Percentiles rank a stretch among this genome's conserved stretches.
Evolutionary conservation across 129 eudicot species (phyloP).

Genomic region (Artemisia annua): DNA sequence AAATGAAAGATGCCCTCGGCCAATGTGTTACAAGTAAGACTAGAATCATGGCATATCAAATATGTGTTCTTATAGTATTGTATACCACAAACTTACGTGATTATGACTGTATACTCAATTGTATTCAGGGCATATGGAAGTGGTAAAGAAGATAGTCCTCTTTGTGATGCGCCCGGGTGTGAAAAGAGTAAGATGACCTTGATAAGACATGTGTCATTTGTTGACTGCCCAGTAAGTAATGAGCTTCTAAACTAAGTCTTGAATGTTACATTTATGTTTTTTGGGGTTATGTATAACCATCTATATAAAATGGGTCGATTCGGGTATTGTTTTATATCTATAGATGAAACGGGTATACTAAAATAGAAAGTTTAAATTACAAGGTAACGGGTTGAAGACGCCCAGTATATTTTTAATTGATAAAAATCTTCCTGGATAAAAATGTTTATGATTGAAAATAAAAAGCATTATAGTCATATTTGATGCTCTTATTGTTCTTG

Average conservation of each 20-base stretch:
- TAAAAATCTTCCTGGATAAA: too few species aligned
- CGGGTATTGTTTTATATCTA: too few species aligned
- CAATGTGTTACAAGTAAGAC: conserved; percentile 75
- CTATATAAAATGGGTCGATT: too few species aligned
- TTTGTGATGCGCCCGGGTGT: conserved; percentile 94
- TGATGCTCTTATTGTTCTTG: too few species aligned
- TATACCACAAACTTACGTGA: neutral
- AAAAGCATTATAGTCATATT: too few species aligned
- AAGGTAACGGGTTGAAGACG: too few species aligned
- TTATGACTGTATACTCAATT: too few species aligned
- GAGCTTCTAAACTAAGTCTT: neutral
- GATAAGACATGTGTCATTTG: conserved; percentile 89
- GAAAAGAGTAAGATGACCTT: conserved; percentile 84
- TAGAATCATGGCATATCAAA: neutral
- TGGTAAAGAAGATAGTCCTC: conserved; percentile 87
- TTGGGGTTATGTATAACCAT: too few species aligned
- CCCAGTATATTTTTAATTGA: too few species aligned
- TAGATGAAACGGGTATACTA: too few species aligned
- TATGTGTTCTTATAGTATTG: neutral
- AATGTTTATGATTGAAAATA: too few species aligned
- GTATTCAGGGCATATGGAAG: conserved; percentile 86
- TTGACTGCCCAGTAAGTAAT: conserved; percentile 83
- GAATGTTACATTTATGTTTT: neutral
- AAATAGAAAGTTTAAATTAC: too few species aligned
- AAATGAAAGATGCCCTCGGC: conserved; percentile 87